Evolutionary conservation across 1,284 basidiomycete species (phyloP).

Genomic region (Omphalotus olearius): DNA sequence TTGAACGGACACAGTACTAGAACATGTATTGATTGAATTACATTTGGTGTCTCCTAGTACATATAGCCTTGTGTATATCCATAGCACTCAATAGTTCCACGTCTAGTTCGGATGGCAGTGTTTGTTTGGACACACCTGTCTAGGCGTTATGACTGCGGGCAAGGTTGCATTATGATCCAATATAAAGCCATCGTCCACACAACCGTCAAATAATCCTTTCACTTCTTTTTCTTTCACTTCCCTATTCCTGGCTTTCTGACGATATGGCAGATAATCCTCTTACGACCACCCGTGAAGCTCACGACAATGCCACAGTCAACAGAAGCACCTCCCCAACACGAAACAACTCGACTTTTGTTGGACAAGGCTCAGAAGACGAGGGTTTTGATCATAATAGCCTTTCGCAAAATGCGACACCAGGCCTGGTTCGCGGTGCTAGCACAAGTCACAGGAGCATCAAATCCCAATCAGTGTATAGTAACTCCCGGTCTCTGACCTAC

Average conservation of each 20-base stretch:
- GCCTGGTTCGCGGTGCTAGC: slow-evolving; percentile 16
- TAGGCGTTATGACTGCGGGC: not conserved
- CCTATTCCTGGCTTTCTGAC: not conserved
- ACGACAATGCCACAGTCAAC: not conserved
- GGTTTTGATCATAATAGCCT: slow-evolving; percentile 18
- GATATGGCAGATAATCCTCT: not conserved
- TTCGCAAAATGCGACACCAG: slow-evolving; percentile 13
- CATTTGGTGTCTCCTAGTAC: not conserved
- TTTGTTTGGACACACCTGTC: not conserved
- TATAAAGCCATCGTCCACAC: not conserved
- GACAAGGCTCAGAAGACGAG: slow-evolving; percentile 18
- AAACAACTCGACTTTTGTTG: slow-evolving; percentile 1
- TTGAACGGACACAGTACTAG: slow-evolving; percentile 18
- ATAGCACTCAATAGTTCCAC: not conserved
- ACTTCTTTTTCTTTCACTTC: not conserved
- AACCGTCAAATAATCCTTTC: not conserved
- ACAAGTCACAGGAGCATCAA: not conserved
- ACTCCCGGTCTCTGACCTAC: not conserved
- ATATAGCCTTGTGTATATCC: too few relatives aligned
- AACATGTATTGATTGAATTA: not conserved
- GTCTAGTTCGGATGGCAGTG: not conserved
- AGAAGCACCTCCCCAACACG: not conserved
- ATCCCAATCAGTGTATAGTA: not conserved
- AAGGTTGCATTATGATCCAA: not conserved
- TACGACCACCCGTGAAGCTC: not conserved